Evolutionary conservation across 371 early-diverging fungal genomes (phyloP), one percentile per base, ranked within the genome.

Genomic region (Blakeslea trispora): DNA sequence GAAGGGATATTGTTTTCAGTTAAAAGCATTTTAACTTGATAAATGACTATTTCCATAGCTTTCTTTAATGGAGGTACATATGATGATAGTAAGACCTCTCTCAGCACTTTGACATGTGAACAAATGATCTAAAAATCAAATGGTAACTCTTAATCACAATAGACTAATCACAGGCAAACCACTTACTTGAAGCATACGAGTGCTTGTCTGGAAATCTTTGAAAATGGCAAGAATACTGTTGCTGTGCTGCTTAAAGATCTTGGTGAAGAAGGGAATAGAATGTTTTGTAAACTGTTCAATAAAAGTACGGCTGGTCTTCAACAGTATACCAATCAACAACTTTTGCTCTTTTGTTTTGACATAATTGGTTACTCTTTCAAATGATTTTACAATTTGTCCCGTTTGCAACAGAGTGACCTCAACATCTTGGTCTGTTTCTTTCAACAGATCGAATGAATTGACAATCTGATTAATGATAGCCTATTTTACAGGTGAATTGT

Each of bases 11-110:
- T 82, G 54, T 93, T 88, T 60, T 86, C 81, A 32, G 82, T 83
- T 53, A 92, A 66, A 69, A 93, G 59, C 49, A 82, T 76, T 47
- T 91, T 91, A 17, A 91, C 91, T 59, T 88, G 81, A 63, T 86
- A 90, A 17, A 93, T 71, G 8, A 93, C 79, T 35, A 67, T 79
- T 66, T 93, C 93, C 56, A 93, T 67, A 13, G 84, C 81, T 48
- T 85, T 84, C 54, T 86, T 87, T 45, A 87, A 72, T 3, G 81
- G 72, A 11, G 93, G 93, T 0, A 93, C 92, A 61, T 81, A 78
- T 0, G 79, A 63, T 23, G 88, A 71, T 24, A 91, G 59, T 21
- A 59, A 46, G 0, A 79, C 68, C 55, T 91, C 91, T 55, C 82
- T 85, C 6, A 76, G 64, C 2, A 82, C 87, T 63, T 93, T 93